Evolutionary conservation across 164 flowering plant species (phyloP).

Genomic region (Paratinospora sagittata): DNA sequence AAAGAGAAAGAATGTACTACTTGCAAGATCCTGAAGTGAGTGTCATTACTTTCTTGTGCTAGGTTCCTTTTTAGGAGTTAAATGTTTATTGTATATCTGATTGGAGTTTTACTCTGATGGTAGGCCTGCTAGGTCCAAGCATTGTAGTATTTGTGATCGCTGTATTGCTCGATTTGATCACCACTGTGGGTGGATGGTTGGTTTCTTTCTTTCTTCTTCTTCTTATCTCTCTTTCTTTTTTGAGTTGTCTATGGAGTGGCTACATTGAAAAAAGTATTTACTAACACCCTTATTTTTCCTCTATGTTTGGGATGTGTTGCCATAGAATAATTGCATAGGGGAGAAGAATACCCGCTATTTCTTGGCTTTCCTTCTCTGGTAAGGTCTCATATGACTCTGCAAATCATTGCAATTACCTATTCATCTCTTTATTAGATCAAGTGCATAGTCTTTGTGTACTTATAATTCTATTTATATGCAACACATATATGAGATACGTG

Average conservation of each 20-base stretch:
- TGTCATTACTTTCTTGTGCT: conserved; percentile 1
- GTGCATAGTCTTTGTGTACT: neutral
- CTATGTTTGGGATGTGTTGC: neutral
- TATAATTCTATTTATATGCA: neutral
- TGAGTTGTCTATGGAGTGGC: neutral
- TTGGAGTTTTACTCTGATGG: conserved; percentile 16
- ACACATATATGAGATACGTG: no score
- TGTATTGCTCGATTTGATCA: conserved; percentile 98
- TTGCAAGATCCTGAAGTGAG: conserved; percentile 80
- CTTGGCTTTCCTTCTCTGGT: conserved; percentile 89
- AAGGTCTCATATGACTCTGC: conserved; percentile 25
- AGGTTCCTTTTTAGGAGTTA: conserved; percentile 1
- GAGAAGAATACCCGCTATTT: conserved; percentile 88
- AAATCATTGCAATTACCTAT: neutral
- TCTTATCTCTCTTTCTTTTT: neutral
- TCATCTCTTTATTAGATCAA: neutral
- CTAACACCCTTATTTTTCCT: neutral
- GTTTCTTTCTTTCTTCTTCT: conserved; percentile 19
- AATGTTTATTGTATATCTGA: conserved; percentile 8
- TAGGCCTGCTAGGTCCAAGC: conserved; percentile 99
- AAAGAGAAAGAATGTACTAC: conserved; percentile 82
- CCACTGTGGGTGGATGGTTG: conserved; percentile 99
- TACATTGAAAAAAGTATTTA: neutral
- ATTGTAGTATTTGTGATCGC: conserved; percentile 88
- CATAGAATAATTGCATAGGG: conserved; percentile 98